Conservation (phyloP, 352 stramenopile genomes). For the Globisporangium sylvaticum region DNA sequence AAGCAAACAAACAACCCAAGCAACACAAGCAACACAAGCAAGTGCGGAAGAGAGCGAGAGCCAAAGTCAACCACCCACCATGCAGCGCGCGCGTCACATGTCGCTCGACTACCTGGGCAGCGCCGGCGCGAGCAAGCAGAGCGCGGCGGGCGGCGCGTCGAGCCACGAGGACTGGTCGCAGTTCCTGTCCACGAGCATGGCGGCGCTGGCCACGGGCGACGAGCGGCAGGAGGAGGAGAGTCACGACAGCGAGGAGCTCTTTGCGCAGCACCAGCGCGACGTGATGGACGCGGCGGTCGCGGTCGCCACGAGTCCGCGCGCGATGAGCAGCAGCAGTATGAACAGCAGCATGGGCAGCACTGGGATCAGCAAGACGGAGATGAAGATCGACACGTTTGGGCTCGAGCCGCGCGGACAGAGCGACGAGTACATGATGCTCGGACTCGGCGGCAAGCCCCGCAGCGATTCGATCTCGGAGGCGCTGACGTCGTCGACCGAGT, state of each 20-base stretch:
- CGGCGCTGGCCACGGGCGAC: conserved; percentile 41
- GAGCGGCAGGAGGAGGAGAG: conserved; percentile 13
- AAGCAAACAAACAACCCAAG: background rate
- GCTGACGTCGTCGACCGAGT: conserved; percentile 30
- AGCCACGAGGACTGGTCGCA: conserved; percentile 54
- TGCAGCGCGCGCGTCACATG: conserved; percentile 60
- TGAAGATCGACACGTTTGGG: conserved; percentile 19
- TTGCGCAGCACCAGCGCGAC: conserved; percentile 18
- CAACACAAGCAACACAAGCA: too few species aligned
- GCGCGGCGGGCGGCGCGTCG: conserved; percentile 25
- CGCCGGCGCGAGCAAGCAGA: conserved; percentile 7
- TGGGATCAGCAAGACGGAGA: background rate
- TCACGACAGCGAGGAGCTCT: conserved; percentile 12
- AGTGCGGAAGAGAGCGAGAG: background rate
- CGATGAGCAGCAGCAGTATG: background rate
- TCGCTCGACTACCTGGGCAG: conserved; percentile 48
- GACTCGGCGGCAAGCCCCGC: conserved; percentile 23
- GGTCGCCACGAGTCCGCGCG: conserved; percentile 15
- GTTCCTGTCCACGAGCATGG: conserved; percentile 65
- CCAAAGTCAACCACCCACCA: conserved; percentile 1
- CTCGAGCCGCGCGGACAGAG: conserved; percentile 3
- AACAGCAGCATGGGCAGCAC: background rate
- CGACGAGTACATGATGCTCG: conserved; percentile 16
- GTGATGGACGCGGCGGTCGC: conserved; percentile 19
- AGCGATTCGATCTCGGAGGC: conserved; percentile 44